Percentiles rank a stretch among this genome's conserved stretches.
Conservation (phyloP, 345 rosid species). For the Alliaria petiolata region DNA sequence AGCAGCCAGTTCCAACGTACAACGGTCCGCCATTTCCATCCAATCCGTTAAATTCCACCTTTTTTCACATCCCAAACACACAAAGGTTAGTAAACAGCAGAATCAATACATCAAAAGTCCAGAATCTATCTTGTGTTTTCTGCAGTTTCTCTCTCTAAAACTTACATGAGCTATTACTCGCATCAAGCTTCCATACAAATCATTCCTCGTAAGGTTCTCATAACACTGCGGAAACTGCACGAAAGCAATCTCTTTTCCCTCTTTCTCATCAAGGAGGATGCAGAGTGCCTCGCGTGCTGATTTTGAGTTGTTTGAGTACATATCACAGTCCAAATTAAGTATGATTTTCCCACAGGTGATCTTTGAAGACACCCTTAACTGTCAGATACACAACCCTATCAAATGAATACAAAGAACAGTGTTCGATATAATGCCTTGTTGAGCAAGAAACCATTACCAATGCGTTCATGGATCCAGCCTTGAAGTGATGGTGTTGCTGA, state of each 20-base stretch:
- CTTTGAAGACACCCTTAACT: conserved; percentile 68
- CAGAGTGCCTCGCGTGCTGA: conserved; percentile 61
- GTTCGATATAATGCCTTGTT: not conserved
- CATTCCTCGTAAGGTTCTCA: conserved; percentile 53
- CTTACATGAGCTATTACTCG: conserved; percentile 9
- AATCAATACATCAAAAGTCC: not conserved
- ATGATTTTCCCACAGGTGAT: conserved; percentile 57
- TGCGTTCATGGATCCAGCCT: conserved; percentile 87
- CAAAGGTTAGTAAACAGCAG: not conserved
- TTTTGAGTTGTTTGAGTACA: conserved; percentile 62
- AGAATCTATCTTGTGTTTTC: not conserved
- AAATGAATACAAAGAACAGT: not conserved
- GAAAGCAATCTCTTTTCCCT: conserved; percentile 58
- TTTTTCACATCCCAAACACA: conserved; percentile 36
- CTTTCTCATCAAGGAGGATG: conserved; percentile 69
- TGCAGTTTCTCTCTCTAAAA: not conserved
- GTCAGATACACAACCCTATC: not conserved
- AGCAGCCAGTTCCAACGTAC: conserved; percentile 72
- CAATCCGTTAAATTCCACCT: conserved; percentile 62
- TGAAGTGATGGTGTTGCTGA: conserved; percentile 57
- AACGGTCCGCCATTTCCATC: conserved; percentile 74
- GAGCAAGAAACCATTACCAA: conserved; percentile 34
- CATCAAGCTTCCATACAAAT: conserved; percentile 31
- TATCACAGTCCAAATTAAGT: conserved; percentile 74
- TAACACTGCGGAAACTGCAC: conserved; percentile 63